Percentiles rank a stretch among this genome's conserved stretches.
phyloP scores from a whole-genome alignment of 306 rosid species.

The Trifolium fragiferum region DNA sequence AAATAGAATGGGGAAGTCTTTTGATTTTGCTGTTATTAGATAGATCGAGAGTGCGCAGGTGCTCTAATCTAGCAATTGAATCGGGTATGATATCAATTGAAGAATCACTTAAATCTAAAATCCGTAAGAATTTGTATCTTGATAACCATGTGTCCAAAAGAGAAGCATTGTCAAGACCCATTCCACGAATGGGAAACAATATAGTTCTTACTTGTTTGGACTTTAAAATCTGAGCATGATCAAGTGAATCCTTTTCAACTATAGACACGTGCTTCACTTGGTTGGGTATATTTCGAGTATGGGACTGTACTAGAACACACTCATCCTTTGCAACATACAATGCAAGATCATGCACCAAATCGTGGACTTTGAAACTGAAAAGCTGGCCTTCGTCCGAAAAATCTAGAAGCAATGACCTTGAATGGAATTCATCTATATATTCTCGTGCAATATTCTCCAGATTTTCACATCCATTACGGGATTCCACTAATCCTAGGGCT shows the following conservation, averaged over 20 bases:
- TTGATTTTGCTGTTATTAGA: background rate
- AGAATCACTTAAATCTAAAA: background rate
- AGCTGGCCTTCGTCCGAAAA: background rate
- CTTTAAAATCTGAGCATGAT: background rate
- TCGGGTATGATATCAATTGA: background rate
- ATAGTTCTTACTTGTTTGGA: background rate
- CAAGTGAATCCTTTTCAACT: background rate
- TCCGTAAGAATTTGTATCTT: background rate
- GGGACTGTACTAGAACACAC: background rate
- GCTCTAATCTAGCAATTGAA: background rate
- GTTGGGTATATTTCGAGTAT: no score
- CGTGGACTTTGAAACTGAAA: background rate
- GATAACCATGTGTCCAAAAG: background rate
- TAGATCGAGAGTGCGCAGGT: background rate
- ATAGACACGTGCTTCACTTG: background rate
- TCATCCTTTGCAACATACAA: background rate
- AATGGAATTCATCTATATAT: conserved; percentile 28
- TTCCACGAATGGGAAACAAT: background rate
- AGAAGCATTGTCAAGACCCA: background rate
- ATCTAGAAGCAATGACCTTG: conserved; percentile 46
- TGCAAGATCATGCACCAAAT: background rate
- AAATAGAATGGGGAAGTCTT: background rate
- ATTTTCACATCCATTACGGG: background rate
- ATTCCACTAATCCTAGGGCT: background rate
- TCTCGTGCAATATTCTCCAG: background rate